A percentile compares a stretch with the other conserved stretches of the same genome.
Conservation (phyloP, 2,329 filamentous ascomycete species). For the Fusarium poae region DNA sequence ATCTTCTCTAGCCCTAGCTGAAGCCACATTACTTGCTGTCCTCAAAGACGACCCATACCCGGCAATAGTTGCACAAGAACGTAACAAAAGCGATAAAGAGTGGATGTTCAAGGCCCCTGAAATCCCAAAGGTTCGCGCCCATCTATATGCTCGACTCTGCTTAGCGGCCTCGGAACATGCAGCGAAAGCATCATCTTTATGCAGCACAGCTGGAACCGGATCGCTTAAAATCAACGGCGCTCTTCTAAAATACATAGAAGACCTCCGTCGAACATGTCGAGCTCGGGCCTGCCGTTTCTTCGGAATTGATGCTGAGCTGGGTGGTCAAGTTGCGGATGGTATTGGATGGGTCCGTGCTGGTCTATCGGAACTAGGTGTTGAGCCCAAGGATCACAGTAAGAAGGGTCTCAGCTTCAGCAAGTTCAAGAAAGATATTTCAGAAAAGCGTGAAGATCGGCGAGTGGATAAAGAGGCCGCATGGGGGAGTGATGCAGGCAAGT, state of each 20-base stretch:
- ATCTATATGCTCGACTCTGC: constrained; percentile 89
- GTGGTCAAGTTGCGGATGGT: constrained; percentile 83
- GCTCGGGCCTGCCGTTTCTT: constrained; percentile 92
- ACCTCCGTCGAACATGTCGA: constrained; percentile 79
- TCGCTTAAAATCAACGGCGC: constrained; percentile 71
- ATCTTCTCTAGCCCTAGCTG: constrained; percentile 79
- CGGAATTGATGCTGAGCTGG: constrained; percentile 87
- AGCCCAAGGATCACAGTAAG: constrained; percentile 61
- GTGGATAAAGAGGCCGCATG: constrained; percentile 79
- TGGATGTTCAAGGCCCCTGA: constrained; percentile 97
- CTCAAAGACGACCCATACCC: constrained; percentile 96
- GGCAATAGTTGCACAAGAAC: constrained; percentile 80
- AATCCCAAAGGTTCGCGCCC: constrained; percentile 88
- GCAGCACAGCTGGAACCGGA: constrained; percentile 56
- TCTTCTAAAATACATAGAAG: constrained; percentile 79
- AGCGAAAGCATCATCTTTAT: constrained; percentile 72
- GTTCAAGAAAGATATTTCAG: constrained; percentile 79
- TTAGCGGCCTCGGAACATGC: constrained; percentile 91
- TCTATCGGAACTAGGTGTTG: constrained; percentile 78
- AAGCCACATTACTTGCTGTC: constrained; percentile 90
- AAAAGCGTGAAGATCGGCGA: constrained; percentile 82
- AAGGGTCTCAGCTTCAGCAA: constrained; percentile 70
- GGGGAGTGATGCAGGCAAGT: constrained; percentile 85
- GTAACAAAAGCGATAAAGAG: constrained; percentile 86
- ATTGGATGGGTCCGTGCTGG: constrained; percentile 90